Base-by-base conservation (phyloP, 176 grass and related monocot species). In the Phoenix dactylifera region DNA sequence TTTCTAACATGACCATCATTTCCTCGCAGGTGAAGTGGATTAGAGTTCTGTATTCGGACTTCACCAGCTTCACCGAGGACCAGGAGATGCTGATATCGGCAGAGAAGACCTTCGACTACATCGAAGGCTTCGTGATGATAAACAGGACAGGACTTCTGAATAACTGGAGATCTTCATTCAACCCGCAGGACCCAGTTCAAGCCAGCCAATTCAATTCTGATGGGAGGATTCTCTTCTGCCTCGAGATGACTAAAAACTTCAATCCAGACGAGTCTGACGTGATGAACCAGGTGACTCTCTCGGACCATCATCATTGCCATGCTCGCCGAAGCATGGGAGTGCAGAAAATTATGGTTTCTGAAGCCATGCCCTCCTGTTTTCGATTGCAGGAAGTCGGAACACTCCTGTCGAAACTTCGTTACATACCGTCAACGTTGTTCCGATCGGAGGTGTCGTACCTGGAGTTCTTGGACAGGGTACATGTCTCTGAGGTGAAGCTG, bases 241-340 rank as follows among this genome's bases (percentile, higher is more conserved):
- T 90, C n/a, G 91, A 96, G 81, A 75, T 96, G 76, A 87, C 91
- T 6, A 96, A 80, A 81, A 90, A 90, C 74, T 96, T 87, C 72
- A 74, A 85, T 32, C 24, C 62, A 7, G 83, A 82, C 0, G 69
- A 85, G 22, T 18, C 69, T 26, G 72, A 80, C 50, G 72, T 32
- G 64, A 82, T 87, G 68, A 79, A 90, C 74, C 80, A 82, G 77
- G 91, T 87, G 66, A 63, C 15, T 18, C 32, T 9, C 32, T 35
- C 6, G 7, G 32, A 35, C 32, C 32, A 10, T 1, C 32, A 9
- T 9, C 35, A 44, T 44, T 44, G 35, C 10, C 9, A 44, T 44
- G 35, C 35, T 12, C 3, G 35, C 35, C 12, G 35, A 44, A 44
- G 35, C 35, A 1, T 12, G 10, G 12, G 35, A 44, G 35, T 2